Conservation (phyloP, 2,329 filamentous ascomycete species). For the Alternaria triticina region DNA sequence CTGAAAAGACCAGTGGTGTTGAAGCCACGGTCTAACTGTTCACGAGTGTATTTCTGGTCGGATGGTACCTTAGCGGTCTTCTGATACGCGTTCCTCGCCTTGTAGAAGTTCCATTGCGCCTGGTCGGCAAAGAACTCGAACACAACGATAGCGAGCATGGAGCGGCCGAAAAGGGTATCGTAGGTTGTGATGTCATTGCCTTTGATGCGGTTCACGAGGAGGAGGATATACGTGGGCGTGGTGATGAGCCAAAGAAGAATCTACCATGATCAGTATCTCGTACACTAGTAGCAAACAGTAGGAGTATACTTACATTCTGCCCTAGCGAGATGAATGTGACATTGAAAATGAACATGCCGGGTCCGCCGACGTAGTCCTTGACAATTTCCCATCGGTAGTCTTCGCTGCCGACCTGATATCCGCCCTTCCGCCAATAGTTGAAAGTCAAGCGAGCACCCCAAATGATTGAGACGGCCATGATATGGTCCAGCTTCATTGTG, state of each 20-base stretch:
- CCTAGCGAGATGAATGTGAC: conserved; percentile 84
- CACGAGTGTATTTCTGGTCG: conserved; percentile 66
- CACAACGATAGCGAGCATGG: conserved; percentile 64
- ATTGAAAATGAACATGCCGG: conserved; percentile 83
- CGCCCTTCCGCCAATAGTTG: conserved; percentile 97
- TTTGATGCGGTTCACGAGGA: conserved; percentile 73
- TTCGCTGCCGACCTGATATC: conserved; percentile 86
- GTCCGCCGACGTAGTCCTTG: conserved; percentile 66
- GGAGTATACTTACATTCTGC: conserved; percentile 61
- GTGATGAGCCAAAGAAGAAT: conserved; percentile 80
- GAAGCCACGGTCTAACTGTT: conserved; percentile 90
- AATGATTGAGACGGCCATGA: conserved; percentile 71
- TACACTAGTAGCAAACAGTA: not conserved
- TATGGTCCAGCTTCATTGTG: conserved; percentile 73
- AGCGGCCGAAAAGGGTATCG: conserved; percentile 64
- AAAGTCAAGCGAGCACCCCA: conserved; percentile 94
- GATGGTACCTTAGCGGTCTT: conserved; percentile 73
- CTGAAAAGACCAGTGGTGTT: conserved; percentile 83
- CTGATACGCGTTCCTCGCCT: conserved; percentile 78
- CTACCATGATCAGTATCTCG: conserved; percentile 42
- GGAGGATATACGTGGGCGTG: conserved; percentile 81
- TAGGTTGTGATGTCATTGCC: conserved; percentile 55
- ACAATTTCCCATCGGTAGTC: conserved; percentile 93
- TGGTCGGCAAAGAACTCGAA: conserved; percentile 84
- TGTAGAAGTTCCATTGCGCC: conserved; percentile 91